Evolutionary conservation across 1,139 yeast genomes (phyloP), one percentile per base, ranked within the genome.

Genomic region (Suhomyces bokatorum): DNA sequence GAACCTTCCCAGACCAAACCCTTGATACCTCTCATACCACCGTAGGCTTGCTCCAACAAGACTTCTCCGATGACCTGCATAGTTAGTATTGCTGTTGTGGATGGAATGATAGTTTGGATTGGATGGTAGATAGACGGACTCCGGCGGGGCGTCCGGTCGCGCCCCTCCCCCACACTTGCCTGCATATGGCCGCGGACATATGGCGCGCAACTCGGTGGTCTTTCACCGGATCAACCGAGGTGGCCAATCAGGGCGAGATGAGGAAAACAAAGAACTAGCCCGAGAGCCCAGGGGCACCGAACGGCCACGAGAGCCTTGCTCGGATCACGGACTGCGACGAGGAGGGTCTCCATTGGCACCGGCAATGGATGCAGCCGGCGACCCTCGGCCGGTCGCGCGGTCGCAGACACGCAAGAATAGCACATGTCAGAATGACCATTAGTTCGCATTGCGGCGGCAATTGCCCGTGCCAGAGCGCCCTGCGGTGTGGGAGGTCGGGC

Each of bases 1-100:
- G 98, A 91, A 63, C 99, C 99, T 80, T 93, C 98, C 98, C 98
- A 93, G 51, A 93, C 97, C 60, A 93, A 80, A 64, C 97, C 96
- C 75, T 88, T 88, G 76, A 91, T 87, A 71, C 97, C 97, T 76
- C 97, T 85, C 97, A 88, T 89, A 81, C 99, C 99, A 80, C 98
- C 99, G 75, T 93, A 93, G 44, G 97, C 97, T 77, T 93, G 98
- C 73, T 89, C 97, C 57, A 93, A 80, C 55, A 84, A 77, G 57
- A 91, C 95, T 75, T 93, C 97, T 60, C 97, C 98, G 62, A 95
- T 89, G 50, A 80, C 78, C 77, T 71, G 52, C 12, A 32, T 20
- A 28, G 45, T 45, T 45, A 45, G 45, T 45, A 44, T 26, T 10
- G 29, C 24, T 20, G 24, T 20, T 20, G 24, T 20, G 24, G 24